Evolutionary conservation across 2,329 filamentous ascomycete genomes (phyloP), one percentile per base, ranked within the genome.

Genomic region (Alternaria solani): DNA sequence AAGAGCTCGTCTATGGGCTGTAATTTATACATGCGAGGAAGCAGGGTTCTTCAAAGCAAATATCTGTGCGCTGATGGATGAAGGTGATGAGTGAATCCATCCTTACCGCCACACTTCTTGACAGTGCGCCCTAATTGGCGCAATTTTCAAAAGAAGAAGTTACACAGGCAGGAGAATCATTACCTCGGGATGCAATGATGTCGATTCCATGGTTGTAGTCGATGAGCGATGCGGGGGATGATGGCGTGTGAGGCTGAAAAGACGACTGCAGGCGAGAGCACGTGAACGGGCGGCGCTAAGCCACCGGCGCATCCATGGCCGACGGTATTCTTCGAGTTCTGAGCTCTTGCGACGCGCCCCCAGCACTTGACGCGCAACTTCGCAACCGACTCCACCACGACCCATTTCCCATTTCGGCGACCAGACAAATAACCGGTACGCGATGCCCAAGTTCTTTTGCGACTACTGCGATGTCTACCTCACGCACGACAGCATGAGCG

Each of bases 381-480:
- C 32, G 23, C 30, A 32, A 54, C 55, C 46, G 20, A 36, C 28
- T 6, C 18, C 43, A 26, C 39, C 18, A 38, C 18, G 32, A 18
- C 48, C 7, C 41, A 18, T 7, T 25, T 14, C 18, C 25, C 46
- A 38, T 48, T 26, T 28, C 28, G 3, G 26, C 32, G 16, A 7
- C 14, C 12, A 28, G 12, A 44, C 23, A 30, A 20, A 3, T 7
- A 25, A 26, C 9, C n/a, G 3, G 4, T 12, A 25, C 58, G 65
- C 44, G 4, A 72, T 72, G 69, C 69, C 69, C 23, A 72, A 72
- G 62, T 72, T 72, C 63, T 72, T 72, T 53, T 72, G 94, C 86
- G 95, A 99, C 81, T 99, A 99, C 82, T 99, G 95, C 87, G 95
- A 99, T 91, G 95, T 99, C 81, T 99, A 99, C 87, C 91, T 99